Conservation (phyloP, 1,284 basidiomycete species). For the Hemileia vastatrix region DNA sequence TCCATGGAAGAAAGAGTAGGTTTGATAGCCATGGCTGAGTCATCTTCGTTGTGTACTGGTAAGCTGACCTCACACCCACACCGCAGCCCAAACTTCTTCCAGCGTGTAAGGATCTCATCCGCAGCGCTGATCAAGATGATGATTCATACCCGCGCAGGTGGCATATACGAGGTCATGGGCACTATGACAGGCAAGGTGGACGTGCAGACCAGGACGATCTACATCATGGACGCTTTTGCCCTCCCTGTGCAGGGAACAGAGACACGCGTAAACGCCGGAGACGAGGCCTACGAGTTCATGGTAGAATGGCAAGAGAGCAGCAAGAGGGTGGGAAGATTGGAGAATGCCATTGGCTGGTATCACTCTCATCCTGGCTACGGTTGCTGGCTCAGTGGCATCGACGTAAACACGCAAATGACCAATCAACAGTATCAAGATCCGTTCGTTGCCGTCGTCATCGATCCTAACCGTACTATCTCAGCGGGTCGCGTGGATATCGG, state of each 20-base stretch:
- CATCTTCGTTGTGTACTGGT: background rate
- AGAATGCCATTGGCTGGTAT: slow-evolving; percentile 96
- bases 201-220: slow-evolving; percentile 58
- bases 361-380: slow-evolving; percentile 96
- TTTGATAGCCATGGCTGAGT: background rate
- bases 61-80: background rate
- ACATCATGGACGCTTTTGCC: slow-evolving; percentile 91
- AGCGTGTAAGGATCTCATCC: slow-evolving; percentile 84
- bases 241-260: slow-evolving; percentile 95
- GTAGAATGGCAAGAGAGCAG: slow-evolving; percentile 75
- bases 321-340: slow-evolving; percentile 65
- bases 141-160: slow-evolving; percentile 92
- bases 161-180: slow-evolving; percentile 97
- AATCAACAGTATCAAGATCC: slow-evolving; percentile 93
- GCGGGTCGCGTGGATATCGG: slow-evolving; percentile 97
- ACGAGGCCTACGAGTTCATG: slow-evolving; percentile 97
- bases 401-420: slow-evolving; percentile 86
- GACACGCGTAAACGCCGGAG: slow-evolving; percentile 89
- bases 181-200: slow-evolving; percentile 95
- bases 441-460: slow-evolving; percentile 93
- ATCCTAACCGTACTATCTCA: slow-evolving; percentile 93
- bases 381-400: slow-evolving; percentile 93
- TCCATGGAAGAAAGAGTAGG: slow-evolving; percentile 69
- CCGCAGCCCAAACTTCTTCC: slow-evolving; percentile 86
- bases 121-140: slow-evolving; percentile 98